Base-by-base conservation (phyloP, 2,329 filamentous ascomycete species). In the Colletotrichum coccodes region DNA sequence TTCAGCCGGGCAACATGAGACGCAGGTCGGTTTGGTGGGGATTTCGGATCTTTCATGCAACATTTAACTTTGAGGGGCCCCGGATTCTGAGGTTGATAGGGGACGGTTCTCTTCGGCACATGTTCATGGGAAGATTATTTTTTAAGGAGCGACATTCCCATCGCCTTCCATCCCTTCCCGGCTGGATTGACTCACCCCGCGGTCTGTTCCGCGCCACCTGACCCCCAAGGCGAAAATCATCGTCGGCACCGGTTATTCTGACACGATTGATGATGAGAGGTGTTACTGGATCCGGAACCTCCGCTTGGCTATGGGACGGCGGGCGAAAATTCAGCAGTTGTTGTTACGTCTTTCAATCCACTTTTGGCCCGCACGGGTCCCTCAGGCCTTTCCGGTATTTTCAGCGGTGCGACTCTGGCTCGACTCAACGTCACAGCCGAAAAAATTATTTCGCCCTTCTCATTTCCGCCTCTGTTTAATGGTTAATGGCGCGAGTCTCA, bases 281-380 rank as follows among this genome's bases (percentile, higher is more conserved):
- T 50, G 44, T 40, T 60, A 64, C 68, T 68, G 38, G 7, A 47
- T 60, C 21, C 23, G 68, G 68, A 60, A 68, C 49, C 68, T 70
- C 68, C 68, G 68, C 64, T 64, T 14, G 18, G 23, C 32, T 59
- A 46, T 60, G n/a, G 54, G 46, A 44, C 36, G 49, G 49, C 60
- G 36, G 59, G 38, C 49, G 64, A 68, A 70, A 70, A 64, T 23
- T 70, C 68, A 64, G 64, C 59, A 67, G 60, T 70, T 68, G 34
- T 52, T 64, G 64, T 70, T 70, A 70, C 68, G 68, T 70, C 59
- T 68, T 68, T 28, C 49, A 60, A 70, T 68, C 68, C 64, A 70
- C 68, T 70, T 52, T 59, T 58, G 42, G 57, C 67, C 63, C 67
- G 67, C 67, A 57, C 30, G 36, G 53, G 49, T 21, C 38, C 32